Base-by-base conservation (phyloP, 2,329 filamentous ascomycete species). In the Scedosporium aurantiacum region DNA sequence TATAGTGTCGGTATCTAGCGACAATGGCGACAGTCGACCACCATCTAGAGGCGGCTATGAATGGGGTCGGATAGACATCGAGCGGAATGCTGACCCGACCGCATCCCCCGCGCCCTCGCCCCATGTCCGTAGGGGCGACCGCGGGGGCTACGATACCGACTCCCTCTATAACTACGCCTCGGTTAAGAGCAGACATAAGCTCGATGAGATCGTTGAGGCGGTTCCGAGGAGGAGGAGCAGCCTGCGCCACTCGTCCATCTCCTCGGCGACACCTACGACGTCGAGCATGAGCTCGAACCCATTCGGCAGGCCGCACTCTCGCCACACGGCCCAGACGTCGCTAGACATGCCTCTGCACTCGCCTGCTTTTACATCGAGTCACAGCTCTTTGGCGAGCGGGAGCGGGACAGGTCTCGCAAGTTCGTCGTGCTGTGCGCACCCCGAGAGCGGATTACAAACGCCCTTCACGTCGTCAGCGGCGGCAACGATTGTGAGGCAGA, bases 241-340 rank as follows among this genome's bases (percentile, higher is more conserved):
- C 58, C 64, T 72, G 18, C 70, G 72, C 7, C 72, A 73, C 18
- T 76, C 71, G 70, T 79, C 77, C 4, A 67, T 75, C 8, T 75
- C 75, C 2, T 79, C 77, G 0, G 70, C 74, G 7, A 76, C 76
- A 3, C 74, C 72, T 12, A 74, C 73, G 2, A 68, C 71, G 14
- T 76, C 76, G 3, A 76, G 73, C 58, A 66, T 70, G 25, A 74
- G 74, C 60, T 78, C 76, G 14, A 75, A 74, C 55, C 68, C 69
- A 3, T 74, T 73, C n/a, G 67, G 63, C 3, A 69, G 75, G 1
- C 74, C 76, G 0, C 70, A 71, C 28, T 79, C 77, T 2, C 72
- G 70, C 25, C 75, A 78, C 61, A 79, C 78, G 0, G 72, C 74
- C 7, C 74, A 73, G 28, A 80, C 78, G 0, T 79, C 78, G 0